Percentiles rank a stretch among this genome's conserved stretches.
Conservation (phyloP, 1,139 yeast species). For the Blastobotrys apis region DNA sequence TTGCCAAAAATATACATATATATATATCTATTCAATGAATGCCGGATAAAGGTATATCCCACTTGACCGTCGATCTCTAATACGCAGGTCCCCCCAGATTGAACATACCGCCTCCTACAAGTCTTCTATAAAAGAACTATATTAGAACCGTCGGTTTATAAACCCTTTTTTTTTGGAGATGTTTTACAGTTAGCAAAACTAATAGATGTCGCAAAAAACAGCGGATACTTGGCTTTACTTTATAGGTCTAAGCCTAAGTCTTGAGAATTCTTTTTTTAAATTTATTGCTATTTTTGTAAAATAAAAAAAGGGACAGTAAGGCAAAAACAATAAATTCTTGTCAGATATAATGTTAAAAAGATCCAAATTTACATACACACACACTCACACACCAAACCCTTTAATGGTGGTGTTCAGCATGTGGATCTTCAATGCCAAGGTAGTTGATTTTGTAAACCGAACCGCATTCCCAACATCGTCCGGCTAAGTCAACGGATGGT, state of each 20-base stretch:
- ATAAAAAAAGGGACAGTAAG: neutral
- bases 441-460: slow-evolving; percentile 85
- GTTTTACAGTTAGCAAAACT: neutral
- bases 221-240: neutral
- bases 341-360: neutral
- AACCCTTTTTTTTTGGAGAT: neutral
- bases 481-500: slow-evolving; percentile 76
- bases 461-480: slow-evolving; percentile 99
- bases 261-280: neutral
- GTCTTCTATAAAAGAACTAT: too few relatives aligned
- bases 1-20: too few relatives aligned
- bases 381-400: too few relatives aligned
- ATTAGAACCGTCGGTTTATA: too few relatives aligned
- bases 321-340: neutral
- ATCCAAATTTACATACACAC: neutral
- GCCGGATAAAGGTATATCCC: too few relatives aligned
- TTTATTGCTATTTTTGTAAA: neutral
- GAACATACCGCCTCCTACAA: too few relatives aligned
- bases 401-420: slow-evolving; percentile 33
- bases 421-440: slow-evolving; percentile 73
- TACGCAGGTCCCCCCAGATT: too few relatives aligned
- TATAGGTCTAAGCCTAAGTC: too few relatives aligned
- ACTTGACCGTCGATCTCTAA: too few relatives aligned
- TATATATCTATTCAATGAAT: too few relatives aligned
- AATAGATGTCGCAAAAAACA: neutral